phyloP scores from a whole-genome alignment of 768 basidiomycete species.

The Rhodotorula kratochvilovae region DNA sequence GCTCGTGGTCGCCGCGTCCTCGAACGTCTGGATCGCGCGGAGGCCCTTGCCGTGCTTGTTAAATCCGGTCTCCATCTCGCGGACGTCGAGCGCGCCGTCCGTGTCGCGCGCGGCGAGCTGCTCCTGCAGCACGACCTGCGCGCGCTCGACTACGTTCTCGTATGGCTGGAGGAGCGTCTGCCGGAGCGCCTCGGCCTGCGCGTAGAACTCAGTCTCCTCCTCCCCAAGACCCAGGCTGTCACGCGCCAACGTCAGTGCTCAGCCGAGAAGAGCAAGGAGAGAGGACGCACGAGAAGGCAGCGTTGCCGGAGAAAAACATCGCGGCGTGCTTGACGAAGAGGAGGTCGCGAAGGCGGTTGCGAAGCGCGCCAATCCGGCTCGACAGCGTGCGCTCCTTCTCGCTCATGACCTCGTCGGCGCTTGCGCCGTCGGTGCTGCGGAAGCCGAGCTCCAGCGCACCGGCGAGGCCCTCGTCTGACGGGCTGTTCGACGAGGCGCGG shows the following conservation, averaged over 20 bases:
- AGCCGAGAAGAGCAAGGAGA: neutral
- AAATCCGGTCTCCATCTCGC: constrained; percentile 26
- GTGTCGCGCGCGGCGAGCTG: constrained; percentile 11
- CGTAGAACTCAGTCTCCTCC: constrained; percentile 36
- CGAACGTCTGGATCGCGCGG: constrained; percentile 14
- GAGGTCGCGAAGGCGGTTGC: constrained; percentile 34
- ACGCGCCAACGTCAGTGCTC: too few species aligned
- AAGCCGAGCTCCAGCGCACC: constrained; percentile 64
- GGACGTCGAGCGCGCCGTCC: constrained; percentile 8
- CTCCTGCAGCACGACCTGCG: constrained; percentile 1
- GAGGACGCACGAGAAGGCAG: constrained; percentile 24
- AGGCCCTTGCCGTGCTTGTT: constrained; percentile 22
- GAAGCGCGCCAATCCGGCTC: constrained; percentile 6
- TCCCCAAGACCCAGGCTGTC: constrained; percentile 19
- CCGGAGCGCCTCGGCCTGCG: constrained; percentile 33
- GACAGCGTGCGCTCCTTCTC: constrained; percentile 15
- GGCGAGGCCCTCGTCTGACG: neutral
- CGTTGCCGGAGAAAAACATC: constrained; percentile 36
- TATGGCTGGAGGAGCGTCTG: constrained; percentile 30
- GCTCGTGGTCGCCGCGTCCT: constrained; percentile 20
- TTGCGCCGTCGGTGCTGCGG: constrained; percentile 31
- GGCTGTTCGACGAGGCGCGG: neutral
- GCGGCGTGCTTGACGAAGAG: constrained; percentile 39
- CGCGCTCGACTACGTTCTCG: constrained; percentile 16
- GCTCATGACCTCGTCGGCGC: neutral